Evolutionary conservation across 805 yeast genomes (phyloP).

Genomic region (Metschnikowia anglica): DNA sequence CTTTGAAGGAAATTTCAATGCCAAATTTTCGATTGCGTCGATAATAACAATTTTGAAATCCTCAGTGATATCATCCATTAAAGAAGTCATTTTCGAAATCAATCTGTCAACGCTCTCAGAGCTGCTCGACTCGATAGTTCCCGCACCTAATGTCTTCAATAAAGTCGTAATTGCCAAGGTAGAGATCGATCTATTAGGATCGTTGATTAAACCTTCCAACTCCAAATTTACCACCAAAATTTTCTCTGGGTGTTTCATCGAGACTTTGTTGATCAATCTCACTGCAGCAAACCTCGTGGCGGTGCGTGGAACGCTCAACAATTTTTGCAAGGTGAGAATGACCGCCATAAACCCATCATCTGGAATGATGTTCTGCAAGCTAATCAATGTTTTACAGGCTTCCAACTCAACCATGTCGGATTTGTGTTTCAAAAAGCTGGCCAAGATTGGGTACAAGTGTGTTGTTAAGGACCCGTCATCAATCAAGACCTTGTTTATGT

Average conservation of each 20-base stretch:
- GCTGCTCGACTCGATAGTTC: slow-evolving; percentile 38
- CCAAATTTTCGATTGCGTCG: slow-evolving; percentile 90
- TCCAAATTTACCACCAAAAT: slow-evolving; percentile 78
- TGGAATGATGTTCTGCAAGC: slow-evolving; percentile 51
- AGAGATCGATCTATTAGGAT: slow-evolving; percentile 86
- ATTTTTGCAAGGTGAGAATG: slow-evolving; percentile 67
- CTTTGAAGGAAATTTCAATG: slow-evolving; percentile 90
- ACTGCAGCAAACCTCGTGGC: slow-evolving; percentile 92
- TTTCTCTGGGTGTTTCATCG: slow-evolving; percentile 77
- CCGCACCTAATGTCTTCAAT: slow-evolving; percentile 88
- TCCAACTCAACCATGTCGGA: slow-evolving; percentile 90
- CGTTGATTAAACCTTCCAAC: slow-evolving; percentile 83
- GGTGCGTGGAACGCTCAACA: slow-evolving; percentile 83
- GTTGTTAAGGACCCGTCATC: slow-evolving; percentile 68
- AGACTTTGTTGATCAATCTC: slow-evolving; percentile 80
- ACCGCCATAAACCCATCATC: slow-evolving; percentile 70
- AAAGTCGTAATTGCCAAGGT: slow-evolving; percentile 96
- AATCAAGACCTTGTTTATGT: slow-evolving; percentile 65
- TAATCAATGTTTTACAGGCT: slow-evolving; percentile 74
- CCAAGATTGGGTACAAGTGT: slow-evolving; percentile 62
- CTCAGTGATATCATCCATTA: slow-evolving; percentile 92
- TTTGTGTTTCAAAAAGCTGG: slow-evolving; percentile 72
- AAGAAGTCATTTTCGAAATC: slow-evolving; percentile 79
- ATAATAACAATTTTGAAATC: slow-evolving; percentile 93
- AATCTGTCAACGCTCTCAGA: slow-evolving; percentile 78